phyloP scores from a whole-genome alignment of 768 basidiomycete genomes.

The Boletus barrowsii region DNA sequence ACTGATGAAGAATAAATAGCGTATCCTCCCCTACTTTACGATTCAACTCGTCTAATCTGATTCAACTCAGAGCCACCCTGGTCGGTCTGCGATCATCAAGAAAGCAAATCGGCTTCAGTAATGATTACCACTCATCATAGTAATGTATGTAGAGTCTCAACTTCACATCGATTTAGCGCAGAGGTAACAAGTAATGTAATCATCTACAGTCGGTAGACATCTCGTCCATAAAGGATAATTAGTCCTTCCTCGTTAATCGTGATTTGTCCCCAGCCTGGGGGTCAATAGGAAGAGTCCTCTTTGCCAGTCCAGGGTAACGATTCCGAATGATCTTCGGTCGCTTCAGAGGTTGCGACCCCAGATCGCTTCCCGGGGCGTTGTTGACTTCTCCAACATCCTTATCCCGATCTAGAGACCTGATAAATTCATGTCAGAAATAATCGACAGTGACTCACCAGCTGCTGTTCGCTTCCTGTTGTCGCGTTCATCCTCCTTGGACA shows the following conservation, averaged over 20 bases:
- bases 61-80: conserved; percentile 34
- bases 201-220: conserved; percentile 7
- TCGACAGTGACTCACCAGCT: conserved; percentile 50
- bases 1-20: conserved; percentile 54
- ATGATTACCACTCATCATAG: conserved; percentile 20
- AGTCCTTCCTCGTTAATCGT: conserved; percentile 54
- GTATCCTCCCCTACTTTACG: conserved; percentile 23
- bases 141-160: conserved; percentile 19
- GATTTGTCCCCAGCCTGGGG: conserved; percentile 57
- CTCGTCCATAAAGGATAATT: conserved; percentile 13
- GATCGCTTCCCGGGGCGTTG: conserved; percentile 36
- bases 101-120: background rate
- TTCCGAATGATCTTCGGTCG: conserved; percentile 57
- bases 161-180: conserved; percentile 8
- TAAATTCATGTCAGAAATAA: conserved; percentile 1
- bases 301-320: conserved; percentile 52
- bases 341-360: conserved; percentile 47
- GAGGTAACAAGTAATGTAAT: conserved; percentile 18
- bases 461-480: conserved; percentile 66
- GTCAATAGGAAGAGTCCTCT: conserved; percentile 61
- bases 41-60: conserved; percentile 47
- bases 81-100: background rate
- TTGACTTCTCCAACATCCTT: conserved; percentile 46
- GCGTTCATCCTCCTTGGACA: conserved; percentile 59
- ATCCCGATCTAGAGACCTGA: conserved; percentile 52